Evolutionary conservation across 768 basidiomycete species (phyloP).

Genomic region (Suillus occidentalis): DNA sequence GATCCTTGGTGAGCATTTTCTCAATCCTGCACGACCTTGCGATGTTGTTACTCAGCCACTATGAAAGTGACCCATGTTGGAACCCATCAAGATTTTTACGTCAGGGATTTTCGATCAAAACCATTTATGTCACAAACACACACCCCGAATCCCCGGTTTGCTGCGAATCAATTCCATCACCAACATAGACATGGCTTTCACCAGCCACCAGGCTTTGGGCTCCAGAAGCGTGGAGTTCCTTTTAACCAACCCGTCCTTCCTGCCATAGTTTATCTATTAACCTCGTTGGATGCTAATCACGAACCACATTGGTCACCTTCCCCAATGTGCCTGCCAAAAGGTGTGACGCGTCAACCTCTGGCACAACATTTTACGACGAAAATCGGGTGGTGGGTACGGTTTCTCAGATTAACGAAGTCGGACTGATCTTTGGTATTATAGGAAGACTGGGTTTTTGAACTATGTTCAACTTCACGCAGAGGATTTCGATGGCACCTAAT

Average conservation of each 20-base stretch:
- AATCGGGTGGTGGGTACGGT: conserved; percentile 29
- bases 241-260: conserved; percentile 32
- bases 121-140: conserved; percentile 16
- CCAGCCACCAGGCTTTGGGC: conserved; percentile 17
- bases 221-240: conserved; percentile 11
- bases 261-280: conserved; percentile 43
- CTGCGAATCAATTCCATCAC: conserved; percentile 12
- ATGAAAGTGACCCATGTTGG: conserved; percentile 41
- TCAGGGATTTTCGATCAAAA: conserved; percentile 33
- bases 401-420: not conserved
- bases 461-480: conserved; percentile 40
- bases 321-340: conserved; percentile 26
- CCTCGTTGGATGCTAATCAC: conserved; percentile 33
- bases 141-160: conserved; percentile 6
- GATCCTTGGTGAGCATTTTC: conserved; percentile 37
- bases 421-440: conserved; percentile 7
- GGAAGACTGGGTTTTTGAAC: conserved; percentile 37
- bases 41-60: not conserved
- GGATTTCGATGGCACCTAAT: conserved; percentile 28
- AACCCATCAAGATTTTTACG: conserved; percentile 40
- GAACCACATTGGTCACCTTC: conserved; percentile 42
- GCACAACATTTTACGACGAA: conserved; percentile 29
- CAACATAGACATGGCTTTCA: conserved; percentile 18
- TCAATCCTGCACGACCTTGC: no score
- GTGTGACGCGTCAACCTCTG: conserved; percentile 20